Base-by-base conservation (phyloP, 805 yeast genomes). In the Candida argentea region DNA sequence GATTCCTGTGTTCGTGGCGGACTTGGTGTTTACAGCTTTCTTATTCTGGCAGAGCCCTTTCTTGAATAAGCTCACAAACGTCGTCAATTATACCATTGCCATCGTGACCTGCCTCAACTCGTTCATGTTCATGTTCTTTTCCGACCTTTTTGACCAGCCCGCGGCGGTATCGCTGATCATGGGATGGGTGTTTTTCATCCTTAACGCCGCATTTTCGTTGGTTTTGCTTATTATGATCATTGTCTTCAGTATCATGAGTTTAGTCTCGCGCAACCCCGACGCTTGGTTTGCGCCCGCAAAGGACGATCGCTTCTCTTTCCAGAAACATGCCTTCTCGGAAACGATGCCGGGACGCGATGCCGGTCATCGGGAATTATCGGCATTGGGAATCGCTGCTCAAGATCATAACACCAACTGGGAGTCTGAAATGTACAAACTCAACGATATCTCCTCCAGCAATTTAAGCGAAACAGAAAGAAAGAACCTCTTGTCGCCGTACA, bases 231-330 rank as follows among this genome's bases (percentile, higher is more conserved):
- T 86, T 20, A 54, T 77, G 59, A 77, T 83, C 43, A 64, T 86
- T 34, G 74, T 74, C 2, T 76, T 80, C 40, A 68, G 77, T 31
- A 50, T 56, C n/a, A 56, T 75, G 43, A 74, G 82, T 6, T 36
- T 81, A 1, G 63, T 76, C 40, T 76, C 87, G 19, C 83, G 79
- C 61, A 84, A 84, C 50, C 95, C 95, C 16, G 95, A 84, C 54
- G 75, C 86, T 7, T 71, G 91, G 52, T 81, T 81, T 50, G 83
- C 81, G 28, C 91, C 93, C 8, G 93, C 94, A 7, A 76, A 66
- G 44, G 96, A 87, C 55, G 95, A 87, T 52, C 76, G 96, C 69
- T 76, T 85, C 14, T 84, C 95, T 6, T 87, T 87, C 74, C 91
- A 80, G 47, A 55, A 64, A 43, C 51, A 48, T 44, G n/a, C n/a